Conservation (phyloP, 73 alveolate genomes). For the Paramecium sonneborni region DNA sequence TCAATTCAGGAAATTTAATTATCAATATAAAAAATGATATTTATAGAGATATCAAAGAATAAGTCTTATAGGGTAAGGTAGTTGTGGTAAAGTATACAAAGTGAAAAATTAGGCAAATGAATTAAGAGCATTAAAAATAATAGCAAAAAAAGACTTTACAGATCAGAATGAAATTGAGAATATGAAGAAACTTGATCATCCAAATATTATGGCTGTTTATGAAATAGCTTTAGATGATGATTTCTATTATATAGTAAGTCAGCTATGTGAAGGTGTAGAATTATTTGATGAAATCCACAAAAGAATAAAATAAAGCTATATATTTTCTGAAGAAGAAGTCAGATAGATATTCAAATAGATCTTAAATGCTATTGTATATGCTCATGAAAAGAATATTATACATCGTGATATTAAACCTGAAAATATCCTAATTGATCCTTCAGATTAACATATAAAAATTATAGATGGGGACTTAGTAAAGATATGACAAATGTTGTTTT, state of each 20-base stretch:
- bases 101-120: neutral
- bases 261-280: slow-evolving; percentile 59
- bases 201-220: slow-evolving; percentile 55
- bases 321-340: slow-evolving; percentile 24
- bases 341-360: slow-evolving; percentile 27
- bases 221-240: slow-evolving; percentile 51
- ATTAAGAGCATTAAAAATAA: slow-evolving; percentile 46
- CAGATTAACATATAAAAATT: slow-evolving; percentile 21
- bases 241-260: slow-evolving; percentile 33
- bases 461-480: slow-evolving; percentile 63
- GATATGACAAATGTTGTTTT: neutral
- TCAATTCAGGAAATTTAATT: slow-evolving; percentile 35
- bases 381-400: slow-evolving; percentile 62
- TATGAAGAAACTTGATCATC: slow-evolving; percentile 59
- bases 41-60: neutral
- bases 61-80: neutral
- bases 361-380: slow-evolving; percentile 47
- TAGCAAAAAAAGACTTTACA: neutral
- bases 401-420: slow-evolving; percentile 67
- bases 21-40: slow-evolving; percentile 10
- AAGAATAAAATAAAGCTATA: neutral
- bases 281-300: slow-evolving; percentile 62
- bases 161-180: slow-evolving; percentile 25
- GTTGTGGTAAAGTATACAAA: slow-evolving; percentile 47
- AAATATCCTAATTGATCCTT: slow-evolving; percentile 52